phyloP scores from a whole-genome alignment of 75 land plant species.

The Pseudotsuga menziesii region DNA sequence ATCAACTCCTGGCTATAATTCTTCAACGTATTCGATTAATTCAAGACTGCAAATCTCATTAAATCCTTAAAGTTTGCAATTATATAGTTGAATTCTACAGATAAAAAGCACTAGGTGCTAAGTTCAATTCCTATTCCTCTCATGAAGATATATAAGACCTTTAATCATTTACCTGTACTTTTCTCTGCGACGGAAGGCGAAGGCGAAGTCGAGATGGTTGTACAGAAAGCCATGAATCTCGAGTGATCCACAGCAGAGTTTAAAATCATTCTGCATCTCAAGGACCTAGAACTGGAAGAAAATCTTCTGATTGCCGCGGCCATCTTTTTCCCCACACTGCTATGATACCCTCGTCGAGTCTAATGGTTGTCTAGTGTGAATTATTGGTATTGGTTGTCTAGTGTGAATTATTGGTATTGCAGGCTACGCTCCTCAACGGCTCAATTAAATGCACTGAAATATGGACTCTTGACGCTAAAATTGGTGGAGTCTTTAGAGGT shows the following conservation, averaged over 20 bases:
- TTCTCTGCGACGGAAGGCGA: background rate
- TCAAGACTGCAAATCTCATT: no score
- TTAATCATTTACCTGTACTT: background rate
- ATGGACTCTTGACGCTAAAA: no score
- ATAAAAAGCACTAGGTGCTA: background rate
- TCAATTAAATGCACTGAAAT: no score
- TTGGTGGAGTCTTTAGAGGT: no score
- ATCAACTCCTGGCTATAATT: background rate
- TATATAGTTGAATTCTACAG: background rate
- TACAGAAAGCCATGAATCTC: background rate
- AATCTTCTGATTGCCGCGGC: background rate
- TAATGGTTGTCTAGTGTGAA: background rate
- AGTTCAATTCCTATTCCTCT: background rate
- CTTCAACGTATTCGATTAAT: background rate
- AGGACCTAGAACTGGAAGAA: background rate
- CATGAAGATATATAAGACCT: background rate
- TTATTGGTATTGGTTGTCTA: no score
- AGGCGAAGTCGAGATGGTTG: background rate
- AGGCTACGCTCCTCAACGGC: no score
- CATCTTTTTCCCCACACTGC: background rate
- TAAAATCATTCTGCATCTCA: background rate
- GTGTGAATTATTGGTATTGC: no score
- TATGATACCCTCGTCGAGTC: background rate
- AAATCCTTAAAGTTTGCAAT: background rate
- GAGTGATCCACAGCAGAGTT: background rate